phyloP scores from a whole-genome alignment of 1,139 yeast species.

The Hanseniaspora gamundiae region DNA sequence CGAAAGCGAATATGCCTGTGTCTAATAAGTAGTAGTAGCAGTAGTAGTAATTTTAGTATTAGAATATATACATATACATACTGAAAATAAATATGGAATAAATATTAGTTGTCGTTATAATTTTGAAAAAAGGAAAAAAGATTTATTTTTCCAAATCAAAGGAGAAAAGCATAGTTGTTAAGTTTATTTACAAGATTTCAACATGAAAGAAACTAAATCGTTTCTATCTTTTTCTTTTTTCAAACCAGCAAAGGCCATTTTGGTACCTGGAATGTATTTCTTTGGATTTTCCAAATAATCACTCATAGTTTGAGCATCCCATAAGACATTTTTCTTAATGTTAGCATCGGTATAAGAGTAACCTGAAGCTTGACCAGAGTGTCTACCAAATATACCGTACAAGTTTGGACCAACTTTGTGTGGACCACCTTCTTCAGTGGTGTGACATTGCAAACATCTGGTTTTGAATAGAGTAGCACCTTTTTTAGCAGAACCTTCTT shows the following conservation, averaged over 20 bases:
- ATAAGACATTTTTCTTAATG: constrained; percentile 85
- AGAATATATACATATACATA: too few relatives aligned
- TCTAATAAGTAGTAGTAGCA: not conserved
- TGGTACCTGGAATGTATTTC: constrained; percentile 99
- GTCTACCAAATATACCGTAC: constrained; percentile 87
- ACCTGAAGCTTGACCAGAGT: constrained; percentile 85
- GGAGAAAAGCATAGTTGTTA: too few relatives aligned
- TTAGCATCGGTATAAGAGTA: constrained; percentile 96
- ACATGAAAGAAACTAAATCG: constrained; percentile 87
- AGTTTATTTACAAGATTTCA: constrained; percentile 57
- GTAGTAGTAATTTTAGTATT: not conserved
- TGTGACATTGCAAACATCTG: constrained; percentile 98
- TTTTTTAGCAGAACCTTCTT: constrained; percentile 73
- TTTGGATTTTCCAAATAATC: constrained; percentile 98
- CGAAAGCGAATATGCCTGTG: not conserved
- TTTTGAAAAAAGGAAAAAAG: too few relatives aligned
- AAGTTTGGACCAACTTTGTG: constrained; percentile 99
- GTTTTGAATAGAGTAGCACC: constrained; percentile 98
- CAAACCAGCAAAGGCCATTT: constrained; percentile 99
- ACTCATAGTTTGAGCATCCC: constrained; percentile 82
- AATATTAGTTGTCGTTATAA: too few relatives aligned
- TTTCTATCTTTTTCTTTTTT: constrained; percentile 99
- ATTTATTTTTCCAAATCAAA: too few relatives aligned
- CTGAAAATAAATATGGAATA: not conserved
- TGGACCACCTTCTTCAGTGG: constrained; percentile 91